Base-by-base conservation (phyloP, 345 rosid species). In the Murraya paniculata region DNA sequence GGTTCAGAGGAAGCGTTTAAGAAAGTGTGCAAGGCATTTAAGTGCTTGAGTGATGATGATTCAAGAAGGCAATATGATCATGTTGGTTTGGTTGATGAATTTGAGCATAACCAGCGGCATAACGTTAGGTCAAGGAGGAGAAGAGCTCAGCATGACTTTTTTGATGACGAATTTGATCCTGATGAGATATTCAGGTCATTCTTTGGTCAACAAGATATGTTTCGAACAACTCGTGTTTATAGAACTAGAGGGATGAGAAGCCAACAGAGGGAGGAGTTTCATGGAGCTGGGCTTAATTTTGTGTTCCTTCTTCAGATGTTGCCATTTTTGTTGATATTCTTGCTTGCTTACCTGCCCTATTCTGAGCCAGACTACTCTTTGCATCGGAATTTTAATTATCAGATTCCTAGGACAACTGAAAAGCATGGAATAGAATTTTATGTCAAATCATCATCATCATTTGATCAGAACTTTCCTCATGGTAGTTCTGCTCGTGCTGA, bases 1-100 rank as follows among this genome's bases (percentile, higher is more conserved):
- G 98, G 98, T 18, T 89, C 98, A 4, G 98, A 93, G 82, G 98
- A 93, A 72, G 98, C 98, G 0, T 95, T 95, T 83, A 95, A 90
- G 90, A 89, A 84, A 80, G 89, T 95, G 18, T 83, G 88, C 21
- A 92, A 82, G 74, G 98, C 98, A 0, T 95, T 95, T 62, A 90
- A 85, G 78, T 93, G 98, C 81, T 84, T 93, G 87, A 95, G 94
- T 56, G 91, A 93, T 78, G 85, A 75, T 41, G 83, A 79, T 77
- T 90, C 89, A 9, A 91, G 98, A 84, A 89, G 85, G 84, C 89
- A 78, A 84, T 94, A 93, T 85, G 98, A 93, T 87, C 90, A 87
- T 73, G 82, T 81, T 59, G 97, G 95, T 27, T 82, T 89, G 80
- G 90, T 86, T 70, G 91, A 90, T 73, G 91, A 85, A 55, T 89